phyloP scores from a whole-genome alignment of 768 basidiomycete genomes.

The Boletus rubescentipes region DNA sequence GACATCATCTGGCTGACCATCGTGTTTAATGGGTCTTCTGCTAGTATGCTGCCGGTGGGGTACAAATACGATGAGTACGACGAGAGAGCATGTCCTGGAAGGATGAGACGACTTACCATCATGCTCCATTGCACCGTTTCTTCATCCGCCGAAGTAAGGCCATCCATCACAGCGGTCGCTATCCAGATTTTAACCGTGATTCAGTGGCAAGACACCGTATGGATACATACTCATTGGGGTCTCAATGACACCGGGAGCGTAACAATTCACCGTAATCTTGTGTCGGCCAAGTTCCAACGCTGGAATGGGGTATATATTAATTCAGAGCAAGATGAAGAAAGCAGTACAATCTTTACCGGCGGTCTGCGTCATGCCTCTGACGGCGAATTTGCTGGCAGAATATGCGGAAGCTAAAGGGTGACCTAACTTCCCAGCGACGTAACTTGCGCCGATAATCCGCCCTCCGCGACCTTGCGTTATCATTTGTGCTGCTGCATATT shows the following conservation, averaged over 20 bases:
- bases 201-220: not conserved
- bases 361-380: conserved; percentile 42
- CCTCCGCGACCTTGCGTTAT: conserved; percentile 51
- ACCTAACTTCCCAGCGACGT: conserved; percentile 7
- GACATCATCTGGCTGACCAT: conserved; percentile 33
- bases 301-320: not conserved
- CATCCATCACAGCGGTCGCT: not conserved
- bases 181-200: not conserved
- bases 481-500: conserved; percentile 64
- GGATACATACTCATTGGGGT: conserved; percentile 32
- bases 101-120: conserved; percentile 1
- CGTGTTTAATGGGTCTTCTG: conserved; percentile 7
- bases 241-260: conserved; percentile 36
- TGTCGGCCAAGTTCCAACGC: conserved; percentile 33
- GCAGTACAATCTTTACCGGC: conserved; percentile 26
- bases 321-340: not conserved
- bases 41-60: not conserved
- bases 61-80: not conserved
- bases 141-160: not conserved
- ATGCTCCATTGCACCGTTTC: not conserved
- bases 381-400: conserved; percentile 39
- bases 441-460: conserved; percentile 48
- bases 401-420: conserved; percentile 22
- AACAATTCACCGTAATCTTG: conserved; percentile 41
- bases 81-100: not conserved